Conservation (phyloP, 148 eudicot genomes). For the Cornus florida region DNA sequence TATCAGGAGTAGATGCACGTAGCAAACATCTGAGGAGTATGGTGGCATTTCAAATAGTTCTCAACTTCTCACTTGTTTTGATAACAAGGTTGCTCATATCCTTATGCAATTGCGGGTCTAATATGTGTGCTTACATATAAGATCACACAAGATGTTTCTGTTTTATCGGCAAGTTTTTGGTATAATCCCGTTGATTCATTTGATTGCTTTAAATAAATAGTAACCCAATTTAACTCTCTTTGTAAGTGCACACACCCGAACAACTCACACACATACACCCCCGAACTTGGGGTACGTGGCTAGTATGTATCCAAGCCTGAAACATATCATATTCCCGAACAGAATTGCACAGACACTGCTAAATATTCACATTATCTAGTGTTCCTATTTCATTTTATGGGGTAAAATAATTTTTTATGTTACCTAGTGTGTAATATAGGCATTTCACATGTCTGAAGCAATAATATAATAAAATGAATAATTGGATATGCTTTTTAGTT, state of each 20-base stretch:
- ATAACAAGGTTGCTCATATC: slow-evolving; percentile 51
- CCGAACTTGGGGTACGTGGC: neutral
- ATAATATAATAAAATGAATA: too few relatives aligned
- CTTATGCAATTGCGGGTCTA: neutral
- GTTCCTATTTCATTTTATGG: too few relatives aligned
- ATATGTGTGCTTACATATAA: neutral
- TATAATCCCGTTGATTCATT: neutral
- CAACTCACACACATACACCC: neutral
- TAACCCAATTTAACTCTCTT: neutral
- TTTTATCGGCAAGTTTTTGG: neutral
- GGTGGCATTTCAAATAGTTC: slow-evolving; percentile 58
- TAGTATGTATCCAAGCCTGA: neutral
- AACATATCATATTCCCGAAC: too few relatives aligned
- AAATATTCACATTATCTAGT: too few relatives aligned
- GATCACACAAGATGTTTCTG: neutral
- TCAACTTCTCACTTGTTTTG: slow-evolving; percentile 59
- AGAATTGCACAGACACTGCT: too few relatives aligned
- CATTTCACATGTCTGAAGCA: too few relatives aligned
- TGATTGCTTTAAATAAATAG: neutral
- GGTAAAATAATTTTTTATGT: too few relatives aligned
- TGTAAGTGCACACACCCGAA: too few relatives aligned
- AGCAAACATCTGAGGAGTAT: slow-evolving; percentile 70
- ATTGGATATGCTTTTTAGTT: too few relatives aligned
- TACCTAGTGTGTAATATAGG: too few relatives aligned
- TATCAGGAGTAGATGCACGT: slow-evolving; percentile 58